Conservation (phyloP, 441 rosid genomes). For the Adansonia grandidieri region DNA sequence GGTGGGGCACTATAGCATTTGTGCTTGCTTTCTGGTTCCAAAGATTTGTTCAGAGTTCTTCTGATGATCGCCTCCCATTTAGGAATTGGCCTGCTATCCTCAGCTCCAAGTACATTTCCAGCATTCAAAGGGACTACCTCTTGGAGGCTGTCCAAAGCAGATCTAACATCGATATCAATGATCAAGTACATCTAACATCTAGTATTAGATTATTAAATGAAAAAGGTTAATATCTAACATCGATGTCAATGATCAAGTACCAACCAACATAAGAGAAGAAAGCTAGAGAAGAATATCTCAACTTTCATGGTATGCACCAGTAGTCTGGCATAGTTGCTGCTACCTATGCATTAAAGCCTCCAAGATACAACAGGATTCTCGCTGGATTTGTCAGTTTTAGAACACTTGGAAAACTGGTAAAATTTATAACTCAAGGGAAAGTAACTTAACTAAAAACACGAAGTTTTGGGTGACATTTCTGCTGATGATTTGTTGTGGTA, state of each 20-base stretch:
- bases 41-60: conserved; percentile 77
- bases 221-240: background rate
- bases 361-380: background rate
- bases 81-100: conserved; percentile 79
- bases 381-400: background rate
- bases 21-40: conserved; percentile 55
- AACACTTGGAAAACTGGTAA: no score
- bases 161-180: background rate
- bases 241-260: background rate
- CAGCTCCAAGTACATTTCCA: conserved; percentile 96
- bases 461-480: no score
- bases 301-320: background rate
- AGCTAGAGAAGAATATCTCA: background rate
- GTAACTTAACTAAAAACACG: no score
- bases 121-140: conserved; percentile 98
- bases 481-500: no score
- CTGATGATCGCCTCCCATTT: conserved; percentile 96
- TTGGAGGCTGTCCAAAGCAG: conserved; percentile 63
- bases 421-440: no score
- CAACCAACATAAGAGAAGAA: background rate
- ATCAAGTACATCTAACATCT: background rate
- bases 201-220: no score
- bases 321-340: background rate
- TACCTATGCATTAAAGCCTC: background rate
- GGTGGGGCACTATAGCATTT: conserved; percentile 91